Conservation (phyloP, 1,139 yeast species). For the Lodderomyces oxycetoniae region DNA sequence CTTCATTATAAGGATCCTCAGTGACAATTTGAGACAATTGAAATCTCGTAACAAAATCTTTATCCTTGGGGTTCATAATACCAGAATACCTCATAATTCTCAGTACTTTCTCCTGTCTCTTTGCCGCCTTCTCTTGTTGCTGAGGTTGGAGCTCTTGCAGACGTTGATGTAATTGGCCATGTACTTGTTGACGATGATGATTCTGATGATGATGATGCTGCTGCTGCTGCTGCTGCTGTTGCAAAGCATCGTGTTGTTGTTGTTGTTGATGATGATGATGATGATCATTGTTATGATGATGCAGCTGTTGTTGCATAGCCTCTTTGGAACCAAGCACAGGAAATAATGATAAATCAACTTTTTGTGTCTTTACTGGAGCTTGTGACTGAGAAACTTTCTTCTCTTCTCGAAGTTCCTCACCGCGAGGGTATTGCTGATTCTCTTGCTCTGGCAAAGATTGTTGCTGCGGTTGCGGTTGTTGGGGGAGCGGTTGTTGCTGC, state of each 20-base stretch:
- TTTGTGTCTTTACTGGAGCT: slow-evolving; percentile 13
- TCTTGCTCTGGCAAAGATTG: slow-evolving; percentile 9
- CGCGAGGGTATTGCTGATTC: neutral
- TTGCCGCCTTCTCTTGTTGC: slow-evolving; percentile 51
- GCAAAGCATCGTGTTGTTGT: slow-evolving; percentile 9
- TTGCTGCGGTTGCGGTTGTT: slow-evolving; percentile 14
- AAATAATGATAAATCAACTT: slow-evolving; percentile 44
- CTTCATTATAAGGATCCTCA: slow-evolving; percentile 96
- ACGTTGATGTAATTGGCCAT: slow-evolving; percentile 14
- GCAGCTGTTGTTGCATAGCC: slow-evolving; percentile 14
- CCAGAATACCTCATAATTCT: slow-evolving; percentile 83
- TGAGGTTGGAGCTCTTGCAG: slow-evolving; percentile 40
- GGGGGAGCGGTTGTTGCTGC: slow-evolving; percentile 7
- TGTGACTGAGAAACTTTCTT: slow-evolving; percentile 7
- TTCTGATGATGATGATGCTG: slow-evolving; percentile 16
- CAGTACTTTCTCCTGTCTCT: slow-evolving; percentile 75
- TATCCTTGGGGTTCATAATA: slow-evolving; percentile 94
- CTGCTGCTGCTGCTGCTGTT: slow-evolving; percentile 13
- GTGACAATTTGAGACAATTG: slow-evolving; percentile 95
- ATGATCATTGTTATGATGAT: slow-evolving; percentile 8
- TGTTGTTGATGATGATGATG: slow-evolving; percentile 14
- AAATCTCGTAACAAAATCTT: slow-evolving; percentile 89
- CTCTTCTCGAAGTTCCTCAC: slow-evolving; percentile 7
- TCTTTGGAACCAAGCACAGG: slow-evolving; percentile 46
- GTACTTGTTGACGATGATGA: slow-evolving; percentile 13